phyloP scores from a whole-genome alignment of 108 stramenopile species.

The Nitzschia inconspicua region DNA sequence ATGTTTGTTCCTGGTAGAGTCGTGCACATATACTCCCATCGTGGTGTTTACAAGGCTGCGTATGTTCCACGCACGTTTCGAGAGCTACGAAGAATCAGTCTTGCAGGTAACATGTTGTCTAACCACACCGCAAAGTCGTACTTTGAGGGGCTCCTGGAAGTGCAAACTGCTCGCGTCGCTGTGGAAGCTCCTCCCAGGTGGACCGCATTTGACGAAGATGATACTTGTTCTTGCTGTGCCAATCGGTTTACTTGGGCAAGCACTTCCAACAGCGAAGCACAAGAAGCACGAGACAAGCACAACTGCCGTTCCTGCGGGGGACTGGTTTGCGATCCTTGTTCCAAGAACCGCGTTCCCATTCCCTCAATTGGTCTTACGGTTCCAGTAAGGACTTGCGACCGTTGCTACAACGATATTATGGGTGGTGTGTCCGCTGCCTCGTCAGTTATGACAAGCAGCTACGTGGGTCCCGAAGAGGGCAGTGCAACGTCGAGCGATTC shows the following conservation, averaged over 20 bases:
- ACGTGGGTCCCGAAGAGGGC: conserved; percentile 10
- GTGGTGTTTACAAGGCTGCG: conserved; percentile 82
- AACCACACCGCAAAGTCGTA: conserved; percentile 84
- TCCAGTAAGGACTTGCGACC: conserved; percentile 91
- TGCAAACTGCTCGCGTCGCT: conserved; percentile 69
- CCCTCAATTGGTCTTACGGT: conserved; percentile 82
- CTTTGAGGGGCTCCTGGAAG: conserved; percentile 88
- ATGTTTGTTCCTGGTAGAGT: conserved; percentile 92
- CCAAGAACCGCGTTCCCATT: conserved; percentile 77
- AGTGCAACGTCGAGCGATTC: background rate
- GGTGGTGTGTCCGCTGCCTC: conserved; percentile 34
- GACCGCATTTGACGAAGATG: conserved; percentile 88
- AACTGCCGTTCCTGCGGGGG: conserved; percentile 94
- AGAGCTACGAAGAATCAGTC: conserved; percentile 72
- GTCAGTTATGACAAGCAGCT: conserved; percentile 21
- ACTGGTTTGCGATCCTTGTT: conserved; percentile 94
- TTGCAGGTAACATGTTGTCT: conserved; percentile 88
- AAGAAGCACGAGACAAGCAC: conserved; percentile 92
- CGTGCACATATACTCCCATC: conserved; percentile 89
- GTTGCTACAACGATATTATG: conserved; percentile 89
- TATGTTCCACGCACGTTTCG: conserved; percentile 78
- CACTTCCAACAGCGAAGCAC: conserved; percentile 83
- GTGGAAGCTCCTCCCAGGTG: conserved; percentile 73
- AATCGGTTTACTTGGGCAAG: conserved; percentile 94
- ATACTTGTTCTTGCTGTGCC: conserved; percentile 86